Evolutionary conservation across 2,329 filamentous ascomycete genomes (phyloP).

Genomic region (Aspergillus fructus): DNA sequence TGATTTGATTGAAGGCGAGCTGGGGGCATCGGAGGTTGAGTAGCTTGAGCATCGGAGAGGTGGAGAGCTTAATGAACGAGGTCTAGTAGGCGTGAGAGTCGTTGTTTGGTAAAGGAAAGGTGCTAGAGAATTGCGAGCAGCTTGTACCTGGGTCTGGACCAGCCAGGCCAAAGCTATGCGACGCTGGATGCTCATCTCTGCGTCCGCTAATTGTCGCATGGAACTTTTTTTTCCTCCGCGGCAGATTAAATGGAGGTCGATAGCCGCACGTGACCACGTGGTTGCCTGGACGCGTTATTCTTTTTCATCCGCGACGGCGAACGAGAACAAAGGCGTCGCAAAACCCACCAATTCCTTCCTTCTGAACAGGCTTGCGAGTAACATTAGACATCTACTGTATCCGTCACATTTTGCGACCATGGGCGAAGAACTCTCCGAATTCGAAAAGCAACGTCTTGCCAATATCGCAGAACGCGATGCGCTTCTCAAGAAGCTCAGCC

Average conservation of each 20-base stretch:
- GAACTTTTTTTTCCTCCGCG: background rate
- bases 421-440: conserved; percentile 67
- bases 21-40: conserved; percentile 14
- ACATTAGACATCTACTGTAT: background rate
- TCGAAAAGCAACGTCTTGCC: conserved; percentile 78
- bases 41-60: conserved; percentile 13
- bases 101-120: conserved; percentile 73
- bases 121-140: conserved; percentile 43
- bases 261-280: conserved; percentile 24
- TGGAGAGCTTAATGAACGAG: conserved; percentile 6
- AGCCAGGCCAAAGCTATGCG: conserved; percentile 34
- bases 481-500: conserved; percentile 73
- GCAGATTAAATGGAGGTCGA: background rate
- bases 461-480: conserved; percentile 87
- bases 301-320: background rate
- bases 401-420: conserved; percentile 15
- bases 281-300: conserved; percentile 17
- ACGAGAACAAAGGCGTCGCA: background rate
- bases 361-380: background rate
- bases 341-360: background rate
- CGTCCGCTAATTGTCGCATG: background rate
- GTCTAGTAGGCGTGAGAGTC: conserved; percentile 48
- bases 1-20: background rate
- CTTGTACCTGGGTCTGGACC: conserved; percentile 23
- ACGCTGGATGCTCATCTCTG: conserved; percentile 25